Evolutionary conservation across 2,329 filamentous ascomycete genomes (phyloP).

Genomic region (Pochonia chlamydosporia): DNA sequence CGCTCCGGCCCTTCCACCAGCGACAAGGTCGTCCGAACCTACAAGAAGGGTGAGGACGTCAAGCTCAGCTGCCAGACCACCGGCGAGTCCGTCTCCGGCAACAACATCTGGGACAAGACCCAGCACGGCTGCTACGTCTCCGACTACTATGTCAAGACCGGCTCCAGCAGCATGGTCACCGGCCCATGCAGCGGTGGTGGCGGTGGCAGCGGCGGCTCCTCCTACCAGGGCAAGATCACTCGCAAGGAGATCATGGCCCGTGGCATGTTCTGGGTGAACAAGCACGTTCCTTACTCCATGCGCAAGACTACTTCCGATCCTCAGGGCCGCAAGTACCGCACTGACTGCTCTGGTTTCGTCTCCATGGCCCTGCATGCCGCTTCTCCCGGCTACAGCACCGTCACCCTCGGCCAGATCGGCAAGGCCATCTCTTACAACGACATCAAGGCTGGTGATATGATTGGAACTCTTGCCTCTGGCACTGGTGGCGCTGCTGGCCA

Average conservation of each 20-base stretch:
- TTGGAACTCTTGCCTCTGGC: constrained; percentile 7
- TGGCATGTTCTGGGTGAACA: constrained; percentile 6
- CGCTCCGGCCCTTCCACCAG: constrained; percentile 8
- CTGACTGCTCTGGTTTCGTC: constrained; percentile 11
- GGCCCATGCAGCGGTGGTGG: not conserved
- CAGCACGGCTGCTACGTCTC: constrained; percentile 12
- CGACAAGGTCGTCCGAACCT: constrained; percentile 7
- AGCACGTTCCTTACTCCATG: constrained; percentile 10
- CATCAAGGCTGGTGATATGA: constrained; percentile 5
- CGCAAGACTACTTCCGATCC: constrained; percentile 1
- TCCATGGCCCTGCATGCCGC: constrained; percentile 9
- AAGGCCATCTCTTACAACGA: constrained; percentile 6
- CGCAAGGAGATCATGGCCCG: constrained; percentile 8
- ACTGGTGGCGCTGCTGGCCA: constrained; percentile 7
- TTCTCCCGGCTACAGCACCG: constrained; percentile 5
- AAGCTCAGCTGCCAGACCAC: constrained; percentile 11
- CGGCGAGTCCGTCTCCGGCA: constrained; percentile 9
- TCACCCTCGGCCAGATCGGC: constrained; percentile 6
- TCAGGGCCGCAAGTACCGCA: constrained; percentile 7
- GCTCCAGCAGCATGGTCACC: constrained; percentile 5
- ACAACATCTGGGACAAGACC: constrained; percentile 12
- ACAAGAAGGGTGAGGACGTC: constrained; percentile 10
- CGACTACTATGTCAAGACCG: constrained; percentile 13
- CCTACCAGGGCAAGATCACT: too few species aligned
- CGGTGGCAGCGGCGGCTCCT: constrained; percentile 1